Evolutionary conservation across 1,139 yeast genomes (phyloP), one percentile per base, ranked within the genome.

Genomic region (Sugiyamaella neomexicana): DNA sequence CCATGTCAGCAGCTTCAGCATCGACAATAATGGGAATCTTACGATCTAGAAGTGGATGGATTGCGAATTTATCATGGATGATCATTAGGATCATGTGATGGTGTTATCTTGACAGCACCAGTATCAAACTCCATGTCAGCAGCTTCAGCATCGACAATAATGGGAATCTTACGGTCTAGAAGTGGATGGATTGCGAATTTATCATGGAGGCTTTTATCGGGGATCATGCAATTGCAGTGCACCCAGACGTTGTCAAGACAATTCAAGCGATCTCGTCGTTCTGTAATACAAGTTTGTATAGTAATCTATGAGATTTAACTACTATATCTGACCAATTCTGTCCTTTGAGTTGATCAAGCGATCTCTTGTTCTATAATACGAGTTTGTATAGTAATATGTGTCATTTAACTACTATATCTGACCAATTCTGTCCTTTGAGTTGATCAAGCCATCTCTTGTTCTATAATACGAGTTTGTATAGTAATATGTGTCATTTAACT

Each of bases 81-180:
- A 89, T 93, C 99, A 80, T 93, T 93, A 67, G 86, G 89, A 74
- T 93, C 99, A 73, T 93, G 99, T 53, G 96, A 97, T 57, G 99
- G 99, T 17, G 99, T 93, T 69, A 93, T 93, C 76, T 93, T 93
- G 62, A 93, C 99, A 44, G 99, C 99, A 85, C 99, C 99, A 62
- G 99, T 93, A 80, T 99, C 99, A 65, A 93, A 93, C 73, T 89
- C 96, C 98, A 93, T 93, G 72, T 93, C 99, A 60, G 93, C 99
- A 40, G 98, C 95, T 74, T 89, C 96, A 39, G 85, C 71, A 71
- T 93, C 99, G 55, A 91, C 81, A 59, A 93, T 77, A 68, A 93
- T 89, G 62, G 99, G 99, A 55, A 93, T 74, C 68, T 82, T 79
- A 71, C 91, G 86, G 69, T 86, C 89, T 65, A 89, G 75, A 74